Conservation (phyloP, 1,139 yeast genomes). For the Geotrichum bryndzae region DNA sequence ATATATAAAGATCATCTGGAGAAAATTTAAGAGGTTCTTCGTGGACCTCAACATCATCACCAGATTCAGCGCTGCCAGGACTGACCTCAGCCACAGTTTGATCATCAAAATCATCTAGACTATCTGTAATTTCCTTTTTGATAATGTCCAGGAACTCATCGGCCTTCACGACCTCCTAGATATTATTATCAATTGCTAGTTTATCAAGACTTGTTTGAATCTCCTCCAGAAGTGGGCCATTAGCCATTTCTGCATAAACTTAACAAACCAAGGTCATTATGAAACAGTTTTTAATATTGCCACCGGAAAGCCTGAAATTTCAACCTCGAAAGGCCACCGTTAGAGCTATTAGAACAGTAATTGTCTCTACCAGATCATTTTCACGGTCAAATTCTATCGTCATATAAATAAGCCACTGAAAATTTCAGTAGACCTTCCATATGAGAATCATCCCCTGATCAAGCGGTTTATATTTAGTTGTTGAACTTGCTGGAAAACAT, state of each 20-base stretch:
- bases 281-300: not conserved
- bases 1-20: constrained; percentile 3
- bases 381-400: constrained; percentile 17
- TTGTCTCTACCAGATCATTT: not conserved
- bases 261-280: not conserved
- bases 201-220: not conserved
- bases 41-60: not conserved
- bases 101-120: constrained; percentile 2
- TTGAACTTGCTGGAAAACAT: not conserved
- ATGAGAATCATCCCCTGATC: not conserved
- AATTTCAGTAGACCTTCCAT: constrained; percentile 29
- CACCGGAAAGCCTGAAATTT: not conserved
- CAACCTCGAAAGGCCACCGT: not conserved
- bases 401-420: not conserved
- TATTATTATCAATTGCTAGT: no score
- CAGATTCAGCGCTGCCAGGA: not conserved
- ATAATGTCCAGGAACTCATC: not conserved
- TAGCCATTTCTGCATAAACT: not conserved
- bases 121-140: constrained; percentile 6
- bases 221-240: not conserved
- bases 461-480: not conserved
- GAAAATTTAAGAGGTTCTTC: constrained; percentile 2
- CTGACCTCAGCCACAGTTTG: not conserved
- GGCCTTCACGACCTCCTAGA: not conserved
- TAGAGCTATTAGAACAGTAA: not conserved